Evolutionary conservation across 805 yeast genomes (phyloP).

Genomic region (Candida sithepensis): DNA sequence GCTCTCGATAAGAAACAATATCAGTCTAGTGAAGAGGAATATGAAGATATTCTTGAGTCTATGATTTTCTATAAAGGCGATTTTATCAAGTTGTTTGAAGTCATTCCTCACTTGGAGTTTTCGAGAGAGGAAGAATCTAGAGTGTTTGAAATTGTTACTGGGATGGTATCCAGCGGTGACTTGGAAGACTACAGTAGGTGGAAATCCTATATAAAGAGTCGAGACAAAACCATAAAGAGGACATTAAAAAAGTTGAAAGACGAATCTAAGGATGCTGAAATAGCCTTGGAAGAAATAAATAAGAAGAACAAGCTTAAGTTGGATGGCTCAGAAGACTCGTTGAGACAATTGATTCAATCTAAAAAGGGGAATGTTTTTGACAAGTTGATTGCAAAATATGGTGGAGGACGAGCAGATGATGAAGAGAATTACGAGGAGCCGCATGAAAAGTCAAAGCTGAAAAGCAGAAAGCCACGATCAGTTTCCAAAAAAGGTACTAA

Average conservation of each 20-base stretch:
- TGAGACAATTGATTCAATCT: slow-evolving; percentile 46
- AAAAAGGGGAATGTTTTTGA: slow-evolving; percentile 43
- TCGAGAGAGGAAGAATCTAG: slow-evolving; percentile 58
- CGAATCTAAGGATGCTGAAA: slow-evolving; percentile 64
- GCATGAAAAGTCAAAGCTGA: too few relatives aligned
- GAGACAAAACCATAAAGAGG: slow-evolving; percentile 45
- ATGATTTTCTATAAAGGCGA: slow-evolving; percentile 58
- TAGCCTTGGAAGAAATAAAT: slow-evolving; percentile 37
- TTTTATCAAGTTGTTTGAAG: slow-evolving; percentile 64
- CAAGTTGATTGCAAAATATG: slow-evolving; percentile 49
- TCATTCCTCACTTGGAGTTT: slow-evolving; percentile 73
- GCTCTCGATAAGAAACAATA: slow-evolving; percentile 65
- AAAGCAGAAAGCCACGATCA: too few relatives aligned
- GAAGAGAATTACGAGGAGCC: slow-evolving; percentile 33
- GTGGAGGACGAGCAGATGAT: slow-evolving; percentile 15
- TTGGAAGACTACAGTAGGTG: slow-evolving; percentile 29
- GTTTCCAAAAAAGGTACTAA: slow-evolving; percentile 14
- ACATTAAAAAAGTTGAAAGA: slow-evolving; percentile 50
- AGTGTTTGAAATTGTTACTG: slow-evolving; percentile 48
- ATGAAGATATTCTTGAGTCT: slow-evolving; percentile 55
- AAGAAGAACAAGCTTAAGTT: slow-evolving; percentile 29
- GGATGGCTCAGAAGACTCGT: slow-evolving; percentile 36
- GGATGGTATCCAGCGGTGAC: slow-evolving; percentile 36
- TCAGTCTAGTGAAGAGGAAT: slow-evolving; percentile 59
- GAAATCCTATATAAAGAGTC: slow-evolving; percentile 44